Evolutionary conservation across 208 protist genomes (phyloP), one percentile per base, ranked within the genome.

Genomic region (Trypanosoma cruzi): DNA sequence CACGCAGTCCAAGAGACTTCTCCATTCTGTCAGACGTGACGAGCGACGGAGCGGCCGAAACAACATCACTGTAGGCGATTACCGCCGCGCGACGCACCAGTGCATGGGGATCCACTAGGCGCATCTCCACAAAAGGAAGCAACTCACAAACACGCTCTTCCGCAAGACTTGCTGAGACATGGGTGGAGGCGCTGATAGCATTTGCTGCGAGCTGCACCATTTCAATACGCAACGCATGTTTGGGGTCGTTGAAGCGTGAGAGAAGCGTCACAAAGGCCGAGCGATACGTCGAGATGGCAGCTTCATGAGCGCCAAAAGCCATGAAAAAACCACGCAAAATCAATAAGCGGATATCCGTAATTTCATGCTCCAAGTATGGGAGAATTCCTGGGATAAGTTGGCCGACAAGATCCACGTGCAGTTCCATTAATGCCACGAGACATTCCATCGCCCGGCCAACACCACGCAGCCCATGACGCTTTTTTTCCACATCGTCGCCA

Each of bases 61-160:
- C 71, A n/a, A 80, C 66, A 28, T 86, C 79, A 24, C 70, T 56
- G 26, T 83, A 70, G 20, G 81, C 59, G 10, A 63, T 26, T 7
- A 92, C 86, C 0, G 79, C 77, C 32, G 81, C 73, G 56, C 60
- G 71, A 40, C 86, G 86, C 58, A 92, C 86, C 26, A 79, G 62
- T 18, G 77, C 86, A 34, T 88, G 73, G 0, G 60, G 49, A 56
- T 92, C 86, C 8, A 81, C 64, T 20, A 92, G 74, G 29, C 73
- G 54, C 0, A 75, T 73, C 26, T 70, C 62, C 37, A 87, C 62
- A 46, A 31, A 72, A 1, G 76, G 83, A 75, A 75, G 57, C 18
- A 88, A 59, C 4, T 72, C 54, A 4, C 24, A 6, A 77, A 80
- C 83, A 16, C 84, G 73, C 44, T 64, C 63, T 37, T 54, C 40